Percentiles rank a stretch among this genome's conserved stretches.
These are phyloP conservation scores for Pseudisothecium myosuroides DNA, from an alignment of 225 moss, liverwort and hornwort species.

Conservation along the genomic window DNA sequence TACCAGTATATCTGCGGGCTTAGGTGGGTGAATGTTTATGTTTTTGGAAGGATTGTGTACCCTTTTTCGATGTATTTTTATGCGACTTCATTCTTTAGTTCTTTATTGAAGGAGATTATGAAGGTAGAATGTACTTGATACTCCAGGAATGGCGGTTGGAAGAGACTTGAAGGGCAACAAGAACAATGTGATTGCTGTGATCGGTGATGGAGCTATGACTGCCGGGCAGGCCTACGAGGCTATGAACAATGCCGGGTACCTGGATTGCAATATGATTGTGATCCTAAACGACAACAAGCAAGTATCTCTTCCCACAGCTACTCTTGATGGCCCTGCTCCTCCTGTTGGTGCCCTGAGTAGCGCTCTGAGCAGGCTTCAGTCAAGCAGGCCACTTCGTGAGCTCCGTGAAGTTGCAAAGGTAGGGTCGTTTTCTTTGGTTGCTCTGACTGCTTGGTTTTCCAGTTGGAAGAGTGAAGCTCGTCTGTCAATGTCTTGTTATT, in stretches of 20 bases:
- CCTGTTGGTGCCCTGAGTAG: conserved; percentile 48
- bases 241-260: conserved; percentile 50
- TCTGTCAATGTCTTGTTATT: not conserved
- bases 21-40: conserved; percentile 4
- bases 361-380: conserved; percentile 45
- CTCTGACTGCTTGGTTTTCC: not conserved
- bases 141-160: conserved; percentile 46
- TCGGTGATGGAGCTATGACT: conserved; percentile 61
- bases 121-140: not conserved
- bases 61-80: not conserved
- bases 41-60: not conserved
- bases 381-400: conserved; percentile 49
- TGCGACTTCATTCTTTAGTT: not conserved
- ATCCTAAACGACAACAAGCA: conserved; percentile 49
- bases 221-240: conserved; percentile 56
- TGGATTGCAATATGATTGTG: conserved; percentile 52
- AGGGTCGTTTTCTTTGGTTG: not conserved
- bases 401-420: conserved; percentile 53
- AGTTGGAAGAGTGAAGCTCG: not conserved
- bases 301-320: conserved; percentile 47
- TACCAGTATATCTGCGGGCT: conserved; percentile 46
- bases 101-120: not conserved
- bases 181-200: conserved; percentile 44
- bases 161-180: conserved; percentile 50
- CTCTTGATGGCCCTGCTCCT: conserved; percentile 47